These are phyloP conservation scores for Pythium aphanidermatum DNA, from an alignment of 352 stramenopile species.

Conservation along the genomic window DNA sequence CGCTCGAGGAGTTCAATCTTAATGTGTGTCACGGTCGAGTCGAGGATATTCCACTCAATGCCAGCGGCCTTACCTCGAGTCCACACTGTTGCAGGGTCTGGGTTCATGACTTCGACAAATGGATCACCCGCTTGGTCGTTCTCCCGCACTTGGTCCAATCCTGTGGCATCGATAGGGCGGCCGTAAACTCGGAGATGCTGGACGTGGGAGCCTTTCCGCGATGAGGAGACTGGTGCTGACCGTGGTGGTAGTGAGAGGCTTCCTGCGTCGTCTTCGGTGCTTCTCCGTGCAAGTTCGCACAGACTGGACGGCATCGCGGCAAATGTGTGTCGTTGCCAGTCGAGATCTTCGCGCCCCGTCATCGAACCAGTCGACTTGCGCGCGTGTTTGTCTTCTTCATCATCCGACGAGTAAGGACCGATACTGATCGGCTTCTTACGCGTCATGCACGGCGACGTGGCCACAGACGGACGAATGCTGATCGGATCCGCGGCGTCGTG, in stretches of 20 bases:
- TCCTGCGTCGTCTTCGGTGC: conserved; percentile 5
- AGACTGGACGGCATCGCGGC: conserved; percentile 13
- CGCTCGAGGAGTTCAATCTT: conserved; percentile 68
- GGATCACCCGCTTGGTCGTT: conserved; percentile 22
- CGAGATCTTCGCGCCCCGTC: neutral
- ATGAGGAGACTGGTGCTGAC: conserved; percentile 7
- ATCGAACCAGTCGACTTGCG: conserved; percentile 12
- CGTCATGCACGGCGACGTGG: conserved; percentile 12
- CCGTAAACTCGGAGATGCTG: conserved; percentile 55
- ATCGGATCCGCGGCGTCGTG: conserved; percentile 18
- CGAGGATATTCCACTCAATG: conserved; percentile 74
- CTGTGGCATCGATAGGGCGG: conserved; percentile 2
- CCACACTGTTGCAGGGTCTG: conserved; percentile 49
- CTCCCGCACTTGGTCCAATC: conserved; percentile 17
- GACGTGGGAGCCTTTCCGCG: conserved; percentile 32
- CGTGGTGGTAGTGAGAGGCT: conserved; percentile 18
- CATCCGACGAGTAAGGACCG: conserved; percentile 5
- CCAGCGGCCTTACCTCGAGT: conserved; percentile 54
- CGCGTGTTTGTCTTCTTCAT: conserved; percentile 4
- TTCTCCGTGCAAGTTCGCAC: conserved; percentile 12
- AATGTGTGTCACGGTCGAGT: conserved; percentile 35
- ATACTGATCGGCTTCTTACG: conserved; percentile 6
- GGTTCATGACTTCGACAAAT: conserved; percentile 37
- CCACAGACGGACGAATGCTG: conserved; percentile 12
- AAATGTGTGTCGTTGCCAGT: conserved; percentile 20